Evolutionary conservation across 2,329 filamentous ascomycete genomes (phyloP).

Genomic region (Myriosclerotinia scirpicola): DNA sequence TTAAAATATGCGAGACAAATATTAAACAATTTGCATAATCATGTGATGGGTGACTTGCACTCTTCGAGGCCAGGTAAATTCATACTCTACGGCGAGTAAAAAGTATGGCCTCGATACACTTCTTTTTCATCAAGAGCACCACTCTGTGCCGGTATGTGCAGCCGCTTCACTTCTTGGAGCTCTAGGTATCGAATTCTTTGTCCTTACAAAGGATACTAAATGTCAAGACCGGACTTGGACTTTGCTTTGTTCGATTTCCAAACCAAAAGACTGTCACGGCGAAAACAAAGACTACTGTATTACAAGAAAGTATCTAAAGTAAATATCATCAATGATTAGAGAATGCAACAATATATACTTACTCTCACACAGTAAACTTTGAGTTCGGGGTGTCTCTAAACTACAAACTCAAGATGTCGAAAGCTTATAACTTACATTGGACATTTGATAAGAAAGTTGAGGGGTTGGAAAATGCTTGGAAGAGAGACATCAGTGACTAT

Average conservation of each 20-base stretch:
- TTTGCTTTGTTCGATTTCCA: neutral
- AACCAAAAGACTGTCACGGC: neutral
- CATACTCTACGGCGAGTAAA: neutral
- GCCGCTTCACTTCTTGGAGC: neutral
- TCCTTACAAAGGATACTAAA: neutral
- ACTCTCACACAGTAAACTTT: neutral
- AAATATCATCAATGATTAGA: neutral
- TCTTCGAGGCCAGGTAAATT: neutral
- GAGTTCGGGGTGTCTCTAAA: neutral
- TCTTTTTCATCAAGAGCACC: neutral
- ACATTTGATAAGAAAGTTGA: neutral
- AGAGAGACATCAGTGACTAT: conserved; percentile 2
- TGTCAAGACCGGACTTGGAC: neutral
- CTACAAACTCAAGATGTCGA: neutral
- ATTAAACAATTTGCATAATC: neutral
- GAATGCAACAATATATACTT: neutral
- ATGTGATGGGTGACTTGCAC: neutral
- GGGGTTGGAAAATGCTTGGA: too few species aligned
- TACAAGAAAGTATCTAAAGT: too few species aligned
- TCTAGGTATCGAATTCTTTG: neutral
- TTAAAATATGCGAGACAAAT: neutral
- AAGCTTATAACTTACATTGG: neutral
- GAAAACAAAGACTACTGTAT: neutral
- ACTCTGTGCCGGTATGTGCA: too few species aligned
- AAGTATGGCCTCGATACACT: neutral